Conservation (phyloP, 1,284 basidiomycete species). For the Tylopilus sp. region DNA sequence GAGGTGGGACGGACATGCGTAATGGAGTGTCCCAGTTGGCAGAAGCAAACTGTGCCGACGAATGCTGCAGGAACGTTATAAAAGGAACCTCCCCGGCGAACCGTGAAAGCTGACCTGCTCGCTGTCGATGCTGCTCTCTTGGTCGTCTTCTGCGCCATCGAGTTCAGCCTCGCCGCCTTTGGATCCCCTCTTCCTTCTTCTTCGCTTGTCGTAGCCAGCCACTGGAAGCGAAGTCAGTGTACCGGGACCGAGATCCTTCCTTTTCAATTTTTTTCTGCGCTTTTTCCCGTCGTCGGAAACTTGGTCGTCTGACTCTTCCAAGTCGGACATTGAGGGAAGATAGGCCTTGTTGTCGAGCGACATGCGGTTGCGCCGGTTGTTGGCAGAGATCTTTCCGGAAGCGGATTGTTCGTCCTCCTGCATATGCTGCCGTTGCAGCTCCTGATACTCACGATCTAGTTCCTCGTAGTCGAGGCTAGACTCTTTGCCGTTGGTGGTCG, state of each 20-base stretch:
- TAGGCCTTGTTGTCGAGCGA: slow-evolving; percentile 77
- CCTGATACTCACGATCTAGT: slow-evolving; percentile 60
- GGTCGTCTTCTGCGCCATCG: slow-evolving; percentile 30
- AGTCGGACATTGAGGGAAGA: slow-evolving; percentile 57
- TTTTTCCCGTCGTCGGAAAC: slow-evolving; percentile 52
- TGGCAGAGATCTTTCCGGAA: slow-evolving; percentile 27
- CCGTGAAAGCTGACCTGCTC: slow-evolving; percentile 29
- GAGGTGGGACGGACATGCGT: slow-evolving; percentile 27
- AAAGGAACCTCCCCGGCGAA: neutral
- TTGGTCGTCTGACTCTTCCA: slow-evolving; percentile 61
- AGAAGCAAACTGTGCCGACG: slow-evolving; percentile 30
- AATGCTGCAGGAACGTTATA: slow-evolving; percentile 25
- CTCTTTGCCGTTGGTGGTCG: slow-evolving; percentile 42
- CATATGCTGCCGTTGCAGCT: slow-evolving; percentile 26
- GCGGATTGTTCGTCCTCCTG: slow-evolving; percentile 39
- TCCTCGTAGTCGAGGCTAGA: slow-evolving; percentile 74
- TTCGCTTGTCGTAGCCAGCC: slow-evolving; percentile 53
- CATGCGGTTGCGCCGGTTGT: slow-evolving; percentile 55
- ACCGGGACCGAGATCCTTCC: slow-evolving; percentile 50
- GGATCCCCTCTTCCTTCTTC: slow-evolving; percentile 43
- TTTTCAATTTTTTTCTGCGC: slow-evolving; percentile 53
- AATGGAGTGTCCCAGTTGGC: slow-evolving; percentile 18
- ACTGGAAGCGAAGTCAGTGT: slow-evolving; percentile 63
- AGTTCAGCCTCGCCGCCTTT: slow-evolving; percentile 30
- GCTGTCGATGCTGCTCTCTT: slow-evolving; percentile 35